Base-by-base conservation (phyloP, 2,329 filamentous ascomycete genomes). In the Setomelanomma holmii region DNA sequence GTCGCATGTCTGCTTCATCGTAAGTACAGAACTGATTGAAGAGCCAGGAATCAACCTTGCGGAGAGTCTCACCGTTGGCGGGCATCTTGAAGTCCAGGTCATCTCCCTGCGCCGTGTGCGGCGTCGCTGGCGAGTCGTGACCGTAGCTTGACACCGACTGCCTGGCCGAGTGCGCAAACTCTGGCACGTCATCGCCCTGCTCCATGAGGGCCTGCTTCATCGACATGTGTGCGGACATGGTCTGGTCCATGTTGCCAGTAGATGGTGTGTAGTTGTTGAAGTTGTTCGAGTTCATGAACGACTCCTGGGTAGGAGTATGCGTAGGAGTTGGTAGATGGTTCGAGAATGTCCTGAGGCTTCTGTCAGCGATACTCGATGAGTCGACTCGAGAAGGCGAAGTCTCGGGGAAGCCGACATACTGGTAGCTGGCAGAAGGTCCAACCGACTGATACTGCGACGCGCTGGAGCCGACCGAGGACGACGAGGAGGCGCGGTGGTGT, bases 1-100 rank as follows among this genome's bases (percentile, higher is more conserved):
- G 74, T 56, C 71, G 62, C 51, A 72, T 82, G 76, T 85, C 82
- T 86, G 80, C 74, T 69, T 78, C 75, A 76, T 81, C 76, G 73
- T 80, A 77, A 70, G 78, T 87, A 93, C 86, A 92, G 89, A 84
- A 86, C 71, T 84, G 78, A 75, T 84, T 78, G 78, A 85, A 79
- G 36, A 70, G 66, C 82, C 82, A 83, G 34, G 64, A 67, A 43
- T 76, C 73, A 57, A 75, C 66, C 55, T 69, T 65, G 44, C 40
- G 40, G 57, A 62, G 58, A 23, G 55, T 78, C 83, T 85, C 79
- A 86, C 84, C 84, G 82, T 76, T 76, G 47, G 79, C 75, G 57
- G 79, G 76, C 59, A 80, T 74, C 64, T 79, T 84, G 58, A 78
- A 80, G 45, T 84, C 79, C 55, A 77, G 73, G 43, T 86, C 83